These are phyloP conservation scores for Aspergillus ibericus DNA, from an alignment of 2,329 filamentous ascomycete genomes.

Conservation along the genomic window DNA sequence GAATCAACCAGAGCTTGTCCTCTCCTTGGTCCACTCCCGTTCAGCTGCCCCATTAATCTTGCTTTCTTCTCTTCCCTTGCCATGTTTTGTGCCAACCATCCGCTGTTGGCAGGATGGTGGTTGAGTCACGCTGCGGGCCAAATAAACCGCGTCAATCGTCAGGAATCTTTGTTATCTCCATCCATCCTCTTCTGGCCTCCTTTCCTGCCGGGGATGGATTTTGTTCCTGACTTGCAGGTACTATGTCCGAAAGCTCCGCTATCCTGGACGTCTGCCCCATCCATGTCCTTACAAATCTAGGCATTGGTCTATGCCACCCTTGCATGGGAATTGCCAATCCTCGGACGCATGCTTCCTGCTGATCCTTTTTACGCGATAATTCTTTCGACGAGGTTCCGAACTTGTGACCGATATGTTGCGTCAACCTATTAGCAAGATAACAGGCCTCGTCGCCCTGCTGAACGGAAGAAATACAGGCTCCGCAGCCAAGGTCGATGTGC, in stretches of 20 bases:
- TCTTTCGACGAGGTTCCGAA: slow-evolving; percentile 2
- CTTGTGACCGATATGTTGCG: slow-evolving; percentile 1
- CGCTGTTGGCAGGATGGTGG: not conserved
- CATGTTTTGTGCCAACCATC: not conserved
- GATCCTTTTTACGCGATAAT: slow-evolving; percentile 11
- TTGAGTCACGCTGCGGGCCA: not conserved
- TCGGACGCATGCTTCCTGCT: slow-evolving; percentile 11
- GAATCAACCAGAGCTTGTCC: not conserved
- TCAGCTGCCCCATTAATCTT: slow-evolving; percentile 3
- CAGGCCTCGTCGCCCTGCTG: not conserved
- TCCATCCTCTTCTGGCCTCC: not conserved
- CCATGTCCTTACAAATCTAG: slow-evolving; percentile 13
- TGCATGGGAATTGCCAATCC: slow-evolving; percentile 18
- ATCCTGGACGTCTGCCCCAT: slow-evolving; percentile 3
- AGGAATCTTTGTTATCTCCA: not conserved
- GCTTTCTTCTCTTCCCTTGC: not conserved
- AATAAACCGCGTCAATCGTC: not conserved
- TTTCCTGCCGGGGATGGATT: not conserved
- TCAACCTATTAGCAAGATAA: slow-evolving; percentile 2
- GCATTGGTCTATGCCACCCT: slow-evolving; percentile 17
- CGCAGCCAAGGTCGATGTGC: not conserved
- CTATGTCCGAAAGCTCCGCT: slow-evolving; percentile 3
- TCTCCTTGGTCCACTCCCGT: not conserved
- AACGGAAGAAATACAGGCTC: not conserved
- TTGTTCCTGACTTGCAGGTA: slow-evolving; percentile 14